Conservation (phyloP, 495 filamentous ascomycete genomes). For the Penicillium antarcticum region DNA sequence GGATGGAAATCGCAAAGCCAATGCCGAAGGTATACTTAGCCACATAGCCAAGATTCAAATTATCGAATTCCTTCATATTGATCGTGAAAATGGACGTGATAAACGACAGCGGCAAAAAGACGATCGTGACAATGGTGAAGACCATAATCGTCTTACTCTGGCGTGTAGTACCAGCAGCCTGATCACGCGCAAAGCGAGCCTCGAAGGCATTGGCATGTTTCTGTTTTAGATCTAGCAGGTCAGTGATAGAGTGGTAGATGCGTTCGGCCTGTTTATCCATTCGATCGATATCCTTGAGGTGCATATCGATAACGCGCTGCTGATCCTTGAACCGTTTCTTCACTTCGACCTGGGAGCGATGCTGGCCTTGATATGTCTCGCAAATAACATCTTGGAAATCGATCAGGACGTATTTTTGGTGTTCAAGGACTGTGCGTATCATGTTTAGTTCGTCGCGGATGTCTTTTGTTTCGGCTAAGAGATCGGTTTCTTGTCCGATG, state of each 20-base stretch:
- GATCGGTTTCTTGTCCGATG: constrained; percentile 63
- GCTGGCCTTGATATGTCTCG: constrained; percentile 45
- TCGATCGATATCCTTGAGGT: constrained; percentile 60
- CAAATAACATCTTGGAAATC: constrained; percentile 55
- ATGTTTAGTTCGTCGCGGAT: constrained; percentile 74
- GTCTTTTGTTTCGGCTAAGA: constrained; percentile 66
- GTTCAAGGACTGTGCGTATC: constrained; percentile 58
- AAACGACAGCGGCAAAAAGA: constrained; percentile 67
- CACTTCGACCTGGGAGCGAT: constrained; percentile 47
- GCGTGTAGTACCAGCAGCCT: constrained; percentile 60
- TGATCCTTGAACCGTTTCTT: constrained; percentile 60
- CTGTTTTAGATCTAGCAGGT: constrained; percentile 59
- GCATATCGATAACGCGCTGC: constrained; percentile 56
- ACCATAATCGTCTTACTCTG: constrained; percentile 74
- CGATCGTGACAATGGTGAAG: constrained; percentile 69
- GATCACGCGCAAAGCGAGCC: constrained; percentile 64
- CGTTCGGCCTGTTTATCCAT: constrained; percentile 68
- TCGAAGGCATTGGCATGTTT: constrained; percentile 73
- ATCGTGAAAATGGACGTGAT: constrained; percentile 67
- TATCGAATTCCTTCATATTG: constrained; percentile 53
- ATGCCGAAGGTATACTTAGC: constrained; percentile 65
- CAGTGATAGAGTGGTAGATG: constrained; percentile 60
- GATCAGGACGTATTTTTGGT: constrained; percentile 53
- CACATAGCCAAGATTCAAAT: constrained; percentile 54
- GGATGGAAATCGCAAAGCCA: constrained; percentile 63